phyloP scores from a whole-genome alignment of 768 basidiomycete species.

The Gymnopilus dilepis region DNA sequence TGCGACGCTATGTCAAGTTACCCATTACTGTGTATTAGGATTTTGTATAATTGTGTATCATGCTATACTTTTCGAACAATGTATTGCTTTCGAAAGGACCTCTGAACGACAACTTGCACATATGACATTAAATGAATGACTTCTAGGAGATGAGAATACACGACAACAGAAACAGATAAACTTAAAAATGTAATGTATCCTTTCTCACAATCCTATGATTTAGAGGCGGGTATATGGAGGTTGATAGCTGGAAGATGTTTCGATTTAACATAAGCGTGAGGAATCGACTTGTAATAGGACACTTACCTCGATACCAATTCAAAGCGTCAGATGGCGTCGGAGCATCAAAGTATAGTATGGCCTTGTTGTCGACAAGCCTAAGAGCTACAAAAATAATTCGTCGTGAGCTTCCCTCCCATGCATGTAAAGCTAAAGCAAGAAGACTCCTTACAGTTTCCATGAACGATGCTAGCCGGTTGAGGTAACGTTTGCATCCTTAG shows the following conservation, averaged over 20 bases:
- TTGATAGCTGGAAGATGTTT: conserved; percentile 68
- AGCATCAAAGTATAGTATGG: conserved; percentile 88
- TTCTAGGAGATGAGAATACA: conserved; percentile 28
- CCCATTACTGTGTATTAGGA: background rate
- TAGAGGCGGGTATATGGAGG: conserved; percentile 84
- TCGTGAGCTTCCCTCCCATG: background rate
- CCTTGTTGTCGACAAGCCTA: conserved; percentile 90
- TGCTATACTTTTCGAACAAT: background rate
- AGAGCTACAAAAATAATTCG: conserved; percentile 53
- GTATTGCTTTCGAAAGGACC: background rate
- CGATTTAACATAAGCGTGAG: background rate
- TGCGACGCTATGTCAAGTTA: background rate
- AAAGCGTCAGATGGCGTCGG: conserved; percentile 84
- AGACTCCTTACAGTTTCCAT: conserved; percentile 69
- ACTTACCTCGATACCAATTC: conserved; percentile 88
- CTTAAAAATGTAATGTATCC: conserved; percentile 10
- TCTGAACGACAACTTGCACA: conserved; percentile 19
- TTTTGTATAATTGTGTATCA: conserved; percentile 1
- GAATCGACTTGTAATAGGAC: background rate
- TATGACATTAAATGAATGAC: conserved; percentile 27
- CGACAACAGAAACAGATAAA: conserved; percentile 14
- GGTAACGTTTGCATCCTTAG: conserved; percentile 93
- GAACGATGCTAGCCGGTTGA: conserved; percentile 88
- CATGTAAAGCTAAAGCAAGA: background rate
- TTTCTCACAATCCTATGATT: conserved; percentile 49